phyloP scores from a whole-genome alignment of 2,329 filamentous ascomycete genomes.

The Ilyonectria robusta region DNA sequence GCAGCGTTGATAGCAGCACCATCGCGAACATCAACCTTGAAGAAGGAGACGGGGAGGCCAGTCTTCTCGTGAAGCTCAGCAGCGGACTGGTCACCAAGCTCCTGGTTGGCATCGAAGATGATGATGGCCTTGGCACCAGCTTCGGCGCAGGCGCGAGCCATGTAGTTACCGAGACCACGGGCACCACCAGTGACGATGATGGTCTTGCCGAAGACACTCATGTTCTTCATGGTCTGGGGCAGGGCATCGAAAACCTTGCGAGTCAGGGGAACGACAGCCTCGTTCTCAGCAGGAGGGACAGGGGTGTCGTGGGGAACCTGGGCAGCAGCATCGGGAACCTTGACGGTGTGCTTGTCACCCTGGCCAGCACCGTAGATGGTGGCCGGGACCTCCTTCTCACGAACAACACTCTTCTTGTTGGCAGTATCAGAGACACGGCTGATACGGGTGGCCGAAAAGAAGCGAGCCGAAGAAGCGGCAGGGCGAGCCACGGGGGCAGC shows the following conservation, averaged over 20 bases:
- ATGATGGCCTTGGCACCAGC: constrained; percentile 81
- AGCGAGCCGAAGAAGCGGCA: constrained; percentile 46
- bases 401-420: constrained; percentile 67
- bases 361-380: constrained; percentile 65
- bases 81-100: constrained; percentile 79
- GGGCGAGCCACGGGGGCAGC: constrained; percentile 47
- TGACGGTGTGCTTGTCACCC: constrained; percentile 70
- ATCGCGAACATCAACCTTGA: constrained; percentile 84
- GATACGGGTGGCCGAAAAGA: constrained; percentile 52
- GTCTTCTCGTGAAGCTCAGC: constrained; percentile 79
- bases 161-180: constrained; percentile 83
- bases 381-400: constrained; percentile 70
- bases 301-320: constrained; percentile 60
- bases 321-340: constrained; percentile 61
- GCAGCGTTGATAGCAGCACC: constrained; percentile 78
- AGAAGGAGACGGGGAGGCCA: constrained; percentile 81
- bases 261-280: constrained; percentile 66
- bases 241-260: constrained; percentile 68
- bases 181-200: constrained; percentile 83
- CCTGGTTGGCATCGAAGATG: constrained; percentile 84
- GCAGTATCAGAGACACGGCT: constrained; percentile 55
- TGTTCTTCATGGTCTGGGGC: constrained; percentile 77
- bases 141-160: constrained; percentile 83
- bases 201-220: constrained; percentile 78
- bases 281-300: constrained; percentile 59